A percentile compares a stretch with the other conserved stretches of the same genome.
These are phyloP conservation scores for Arachnopeziza araneosa DNA, from an alignment of 2,329 filamentous ascomycete species.

Conservation along the genomic window DNA sequence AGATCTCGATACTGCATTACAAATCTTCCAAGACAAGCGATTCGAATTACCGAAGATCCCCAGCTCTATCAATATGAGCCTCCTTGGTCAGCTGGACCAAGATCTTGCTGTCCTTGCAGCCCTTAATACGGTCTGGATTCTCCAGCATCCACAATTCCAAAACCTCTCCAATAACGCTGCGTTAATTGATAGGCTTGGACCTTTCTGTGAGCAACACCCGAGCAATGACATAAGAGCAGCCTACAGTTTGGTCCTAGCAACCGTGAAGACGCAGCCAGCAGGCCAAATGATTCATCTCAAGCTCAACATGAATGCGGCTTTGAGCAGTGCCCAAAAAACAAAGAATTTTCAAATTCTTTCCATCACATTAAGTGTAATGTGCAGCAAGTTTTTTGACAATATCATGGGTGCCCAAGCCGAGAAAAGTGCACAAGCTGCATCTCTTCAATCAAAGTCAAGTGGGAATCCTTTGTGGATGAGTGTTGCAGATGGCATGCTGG, in stretches of 20 bases:
- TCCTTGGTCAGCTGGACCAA: conserved; percentile 45
- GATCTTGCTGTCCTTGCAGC: conserved; percentile 62
- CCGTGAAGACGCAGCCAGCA: conserved; percentile 55
- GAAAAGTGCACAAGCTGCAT: conserved; percentile 67
- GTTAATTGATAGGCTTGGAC: conserved; percentile 60
- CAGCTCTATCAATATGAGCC: conserved; percentile 32
- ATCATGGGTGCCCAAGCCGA: conserved; percentile 72
- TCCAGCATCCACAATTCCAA: conserved; percentile 55
- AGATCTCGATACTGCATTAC: conserved; percentile 61
- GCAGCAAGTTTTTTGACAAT: conserved; percentile 53
- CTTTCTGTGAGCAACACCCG: conserved; percentile 61
- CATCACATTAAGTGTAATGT: conserved; percentile 81
- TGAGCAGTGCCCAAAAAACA: conserved; percentile 62
- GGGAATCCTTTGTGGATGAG: conserved; percentile 73
- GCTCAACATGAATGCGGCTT: conserved; percentile 66
- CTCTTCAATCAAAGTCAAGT: conserved; percentile 61
- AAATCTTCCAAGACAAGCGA: conserved; percentile 56
- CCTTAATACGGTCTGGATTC: conserved; percentile 67
- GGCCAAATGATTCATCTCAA: conserved; percentile 72
- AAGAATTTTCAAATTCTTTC: conserved; percentile 76
- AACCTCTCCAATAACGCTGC: conserved; percentile 53
- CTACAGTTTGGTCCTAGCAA: conserved; percentile 69
- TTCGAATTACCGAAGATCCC: conserved; percentile 46
- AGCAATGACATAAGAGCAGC: conserved; percentile 74
- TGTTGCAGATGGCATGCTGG: conserved; percentile 73